These are phyloP conservation scores for Lipomyces starkeyi DNA, from an alignment of 805 yeast genomes.

Conservation along the genomic window DNA sequence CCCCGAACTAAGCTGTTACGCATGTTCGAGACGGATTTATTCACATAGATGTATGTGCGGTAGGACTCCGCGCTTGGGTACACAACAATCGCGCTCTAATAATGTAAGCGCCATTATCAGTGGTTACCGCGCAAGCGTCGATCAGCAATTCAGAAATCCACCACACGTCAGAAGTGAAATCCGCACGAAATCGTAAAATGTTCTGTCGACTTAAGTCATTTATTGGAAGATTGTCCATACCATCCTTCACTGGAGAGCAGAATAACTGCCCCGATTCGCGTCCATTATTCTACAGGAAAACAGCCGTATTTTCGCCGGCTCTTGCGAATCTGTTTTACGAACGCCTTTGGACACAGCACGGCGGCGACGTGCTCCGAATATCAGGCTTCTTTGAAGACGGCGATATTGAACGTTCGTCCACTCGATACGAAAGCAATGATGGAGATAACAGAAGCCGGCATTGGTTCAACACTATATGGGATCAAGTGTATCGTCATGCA, in stretches of 20 bases:
- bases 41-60: no score
- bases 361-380: slow-evolving; percentile 8
- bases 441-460: slow-evolving; percentile 3
- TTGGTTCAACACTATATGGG: neutral
- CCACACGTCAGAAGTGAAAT: neutral
- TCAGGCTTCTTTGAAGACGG: slow-evolving; percentile 3
- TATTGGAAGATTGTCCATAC: neutral
- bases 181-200: neutral
- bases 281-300: slow-evolving; percentile 6
- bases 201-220: neutral
- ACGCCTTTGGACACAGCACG: slow-evolving; percentile 21
- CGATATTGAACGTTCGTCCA: neutral
- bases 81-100: no score
- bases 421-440: neutral
- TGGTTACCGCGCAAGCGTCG: no score
- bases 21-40: no score
- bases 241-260: neutral
- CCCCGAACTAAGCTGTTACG: no score
- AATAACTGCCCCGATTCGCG: neutral
- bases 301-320: slow-evolving; percentile 12
- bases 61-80: no score
- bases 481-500: neutral
- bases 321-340: slow-evolving; percentile 12
- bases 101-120: no score
- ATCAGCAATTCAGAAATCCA: no score